A percentile compares a stretch with the other conserved stretches of the same genome.
Conservation (phyloP, 306 rosid genomes). For the Cicer cuneatum region DNA sequence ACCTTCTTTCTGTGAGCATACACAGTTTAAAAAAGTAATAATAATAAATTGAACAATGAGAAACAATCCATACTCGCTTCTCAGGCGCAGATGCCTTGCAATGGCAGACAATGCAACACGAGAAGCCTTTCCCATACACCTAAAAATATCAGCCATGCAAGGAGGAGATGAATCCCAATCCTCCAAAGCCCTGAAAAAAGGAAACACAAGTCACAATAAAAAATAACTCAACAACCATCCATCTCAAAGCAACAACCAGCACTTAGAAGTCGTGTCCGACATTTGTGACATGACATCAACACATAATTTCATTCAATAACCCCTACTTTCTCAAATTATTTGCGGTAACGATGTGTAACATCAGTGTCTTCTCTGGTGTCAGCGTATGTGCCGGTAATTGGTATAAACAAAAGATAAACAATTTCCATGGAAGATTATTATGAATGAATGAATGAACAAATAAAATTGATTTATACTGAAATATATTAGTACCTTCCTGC, state of each 20-base stretch:
- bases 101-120: conserved; percentile 78
- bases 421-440: not conserved
- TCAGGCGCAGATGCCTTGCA: conserved; percentile 90
- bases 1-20: conserved; percentile 37
- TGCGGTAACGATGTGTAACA: no score
- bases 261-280: no score
- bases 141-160: conserved; percentile 83
- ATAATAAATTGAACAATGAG: not conserved
- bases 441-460: not conserved
- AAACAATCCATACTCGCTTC: conserved; percentile 85
- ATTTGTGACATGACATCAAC: no score
- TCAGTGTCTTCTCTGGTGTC: no score
- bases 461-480: not conserved
- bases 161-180: conserved; percentile 98
- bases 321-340: no score
- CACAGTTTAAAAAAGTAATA: conserved; percentile 7
- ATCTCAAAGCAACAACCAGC: not conserved
- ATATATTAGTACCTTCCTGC: conserved; percentile 75
- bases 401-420: not conserved
- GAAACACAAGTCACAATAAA: conserved; percentile 12
- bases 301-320: no score
- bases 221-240: conserved; percentile 5
- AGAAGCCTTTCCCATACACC: conserved; percentile 97
- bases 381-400: no score
- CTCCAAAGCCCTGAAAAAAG: conserved; percentile 84